Evolutionary conservation across 441 rosid genomes (phyloP).

Genomic region (Viola pubescens): DNA sequence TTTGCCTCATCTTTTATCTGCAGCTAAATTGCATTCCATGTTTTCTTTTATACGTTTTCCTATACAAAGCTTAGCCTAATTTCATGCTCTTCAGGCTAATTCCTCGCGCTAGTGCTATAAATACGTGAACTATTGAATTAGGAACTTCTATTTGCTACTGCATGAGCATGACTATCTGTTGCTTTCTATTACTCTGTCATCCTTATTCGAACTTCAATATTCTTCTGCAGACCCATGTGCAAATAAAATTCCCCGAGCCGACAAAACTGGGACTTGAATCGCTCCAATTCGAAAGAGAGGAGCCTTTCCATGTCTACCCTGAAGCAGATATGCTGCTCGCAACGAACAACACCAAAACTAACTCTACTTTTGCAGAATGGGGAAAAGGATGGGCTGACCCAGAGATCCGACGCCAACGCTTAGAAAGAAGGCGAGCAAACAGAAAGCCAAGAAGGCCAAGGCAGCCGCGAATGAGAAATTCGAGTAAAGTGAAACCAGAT

Average conservation of each 20-base stretch:
- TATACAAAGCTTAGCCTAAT: background rate
- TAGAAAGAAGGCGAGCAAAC: constrained; percentile 25
- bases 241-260: constrained; percentile 51
- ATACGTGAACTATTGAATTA: background rate
- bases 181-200: constrained; percentile 3
- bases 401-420: constrained; percentile 57
- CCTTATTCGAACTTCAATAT: no score
- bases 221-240: constrained; percentile 54
- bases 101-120: background rate
- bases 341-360: constrained; percentile 22
- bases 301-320: constrained; percentile 45
- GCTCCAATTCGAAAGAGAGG: constrained; percentile 29
- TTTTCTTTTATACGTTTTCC: background rate
- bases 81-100: no score
- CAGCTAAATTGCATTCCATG: background rate
- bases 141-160: background rate
- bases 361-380: constrained; percentile 59
- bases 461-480: constrained; percentile 19
- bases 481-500: constrained; percentile 23
- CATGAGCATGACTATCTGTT: background rate
- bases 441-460: constrained; percentile 19
- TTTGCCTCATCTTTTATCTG: background rate
- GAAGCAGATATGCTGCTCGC: constrained; percentile 84
- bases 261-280: constrained; percentile 52
- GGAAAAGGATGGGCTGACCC: constrained; percentile 96